These are phyloP conservation scores for Vicia faba DNA, from an alignment of 306 rosid genomes.

Conservation along the genomic window DNA sequence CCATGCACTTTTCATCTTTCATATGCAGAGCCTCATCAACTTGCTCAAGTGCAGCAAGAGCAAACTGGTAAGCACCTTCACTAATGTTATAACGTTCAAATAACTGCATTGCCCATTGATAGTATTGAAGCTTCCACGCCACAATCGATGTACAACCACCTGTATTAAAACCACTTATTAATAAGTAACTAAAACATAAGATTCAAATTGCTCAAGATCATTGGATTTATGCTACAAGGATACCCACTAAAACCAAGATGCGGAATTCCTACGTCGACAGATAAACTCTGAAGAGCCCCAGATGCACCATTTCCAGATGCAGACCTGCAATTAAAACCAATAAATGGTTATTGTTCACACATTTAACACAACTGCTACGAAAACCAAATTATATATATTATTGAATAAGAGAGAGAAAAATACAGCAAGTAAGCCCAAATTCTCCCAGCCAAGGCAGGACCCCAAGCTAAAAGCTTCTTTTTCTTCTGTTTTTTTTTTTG, in stretches of 20 bases:
- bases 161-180: conserved; percentile 40
- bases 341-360: conserved; percentile 24
- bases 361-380: conserved; percentile 20
- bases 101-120: conserved; percentile 92
- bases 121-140: conserved; percentile 81
- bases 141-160: conserved; percentile 59
- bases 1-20: conserved; percentile 41
- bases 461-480: background rate
- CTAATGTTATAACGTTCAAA: conserved; percentile 83
- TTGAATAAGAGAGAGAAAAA: background rate
- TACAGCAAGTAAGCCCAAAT: background rate
- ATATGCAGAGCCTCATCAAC: conserved; percentile 70
- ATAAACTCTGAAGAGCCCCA: conserved; percentile 79
- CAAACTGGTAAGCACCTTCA: conserved; percentile 94
- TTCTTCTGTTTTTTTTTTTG: background rate
- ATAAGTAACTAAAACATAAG: background rate
- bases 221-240: conserved; percentile 19
- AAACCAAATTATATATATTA: background rate
- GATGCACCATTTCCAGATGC: conserved; percentile 81
- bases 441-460: background rate
- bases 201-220: conserved; percentile 31
- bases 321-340: conserved; percentile 58
- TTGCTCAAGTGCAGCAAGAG: conserved; percentile 97
- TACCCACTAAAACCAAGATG: conserved; percentile 69
- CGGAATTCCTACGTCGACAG: conserved; percentile 60